Base-by-base conservation (phyloP, 257 asterid genomes). In the Henckelia pumila region DNA sequence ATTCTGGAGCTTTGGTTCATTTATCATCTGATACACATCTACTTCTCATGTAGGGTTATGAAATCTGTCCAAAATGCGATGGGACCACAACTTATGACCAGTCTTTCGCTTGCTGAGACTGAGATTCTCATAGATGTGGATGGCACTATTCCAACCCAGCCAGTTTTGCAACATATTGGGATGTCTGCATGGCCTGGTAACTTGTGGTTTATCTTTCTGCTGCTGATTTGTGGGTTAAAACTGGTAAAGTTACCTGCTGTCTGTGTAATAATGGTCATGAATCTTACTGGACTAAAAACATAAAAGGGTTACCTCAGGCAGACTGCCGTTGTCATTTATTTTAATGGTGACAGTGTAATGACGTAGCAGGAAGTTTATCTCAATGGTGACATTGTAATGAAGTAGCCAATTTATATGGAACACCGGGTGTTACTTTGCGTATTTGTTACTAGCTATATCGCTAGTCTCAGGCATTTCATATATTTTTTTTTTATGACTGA, bases 131-230 rank as follows among this genome's bases (percentile, higher is more conserved):
- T 91, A 66, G 95, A 91, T 68, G 64, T 81, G 73, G 98, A 85
- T 64, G 98, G 98, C 63, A 79, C 88, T 56, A 86, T 83, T 67
- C 96, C 96, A 40, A 91, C 96, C 10, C 92, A 86, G 71, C 95
- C 96, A 58, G 96, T 91, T 71, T 67, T 91, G 80, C 93, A 88
- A 80, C 98, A 88, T 82, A 66, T 84, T 37, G 98, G 98, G 71
- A 85, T 88, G 88, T 79, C 98, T 75, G 95, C 94, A 68, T 91
- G 98, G 98, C 98, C 94, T 78, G 96, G 98, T 91, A 76, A 77
- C 77, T 65, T 66, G 50, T 71, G 60, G 53, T 71, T 56, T 73
- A 28, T 69, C 76, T 67, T 64, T 73, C 57, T 21, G 67, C 56
- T 40, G 66, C 69, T 59, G 69, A 71, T 65, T 73, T 33, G 65